Percentiles rank a stretch among this genome's conserved stretches.
Evolutionary conservation across 2,329 filamentous ascomycete genomes (phyloP).

Genomic region (Sordariomycetes sp.): DNA sequence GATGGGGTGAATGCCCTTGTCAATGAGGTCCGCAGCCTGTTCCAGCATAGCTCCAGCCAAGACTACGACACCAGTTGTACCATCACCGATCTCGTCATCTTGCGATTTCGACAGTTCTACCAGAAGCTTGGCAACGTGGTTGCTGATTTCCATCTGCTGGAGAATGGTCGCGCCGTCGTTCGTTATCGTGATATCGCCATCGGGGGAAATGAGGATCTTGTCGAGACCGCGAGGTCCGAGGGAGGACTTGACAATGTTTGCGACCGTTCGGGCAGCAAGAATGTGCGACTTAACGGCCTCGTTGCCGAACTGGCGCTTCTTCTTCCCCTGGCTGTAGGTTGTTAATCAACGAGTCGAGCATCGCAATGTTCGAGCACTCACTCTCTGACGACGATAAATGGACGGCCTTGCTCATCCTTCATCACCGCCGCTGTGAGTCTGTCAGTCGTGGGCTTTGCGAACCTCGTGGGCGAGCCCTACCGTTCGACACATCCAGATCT

Average conservation of each 20-base stretch:
- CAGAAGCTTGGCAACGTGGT: slow-evolving; percentile 94
- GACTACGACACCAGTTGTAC: slow-evolving; percentile 95
- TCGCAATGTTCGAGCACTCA: too few relatives aligned
- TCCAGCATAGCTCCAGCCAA: slow-evolving; percentile 90
- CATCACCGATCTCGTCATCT: slow-evolving; percentile 97
- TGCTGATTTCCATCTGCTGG: slow-evolving; percentile 97
- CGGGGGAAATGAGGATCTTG: slow-evolving; percentile 97
- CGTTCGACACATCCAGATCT: slow-evolving; percentile 81
- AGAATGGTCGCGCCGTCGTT: slow-evolving; percentile 98
- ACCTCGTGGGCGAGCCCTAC: slow-evolving; percentile 36
- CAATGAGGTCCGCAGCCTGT: slow-evolving; percentile 94
- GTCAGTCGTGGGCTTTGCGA: slow-evolving; percentile 8
- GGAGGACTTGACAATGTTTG: slow-evolving; percentile 95
- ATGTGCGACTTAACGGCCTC: slow-evolving; percentile 99
- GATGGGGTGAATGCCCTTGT: slow-evolving; percentile 99
- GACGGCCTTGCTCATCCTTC: slow-evolving; percentile 95
- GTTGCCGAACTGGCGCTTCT: slow-evolving; percentile 93
- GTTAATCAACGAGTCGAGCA: too few relatives aligned
- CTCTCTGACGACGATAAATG: slow-evolving; percentile 98
- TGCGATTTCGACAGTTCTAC: slow-evolving; percentile 98
- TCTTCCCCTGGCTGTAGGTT: slow-evolving; percentile 73
- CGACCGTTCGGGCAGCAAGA: slow-evolving; percentile 88
- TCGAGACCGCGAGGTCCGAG: slow-evolving; percentile 92
- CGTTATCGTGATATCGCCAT: slow-evolving; percentile 97
- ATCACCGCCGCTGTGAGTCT: slow-evolving; percentile 54